Evolutionary conservation across 1,284 basidiomycete genomes (phyloP).

Genomic region (Phellopilus nigrolimitatus): DNA sequence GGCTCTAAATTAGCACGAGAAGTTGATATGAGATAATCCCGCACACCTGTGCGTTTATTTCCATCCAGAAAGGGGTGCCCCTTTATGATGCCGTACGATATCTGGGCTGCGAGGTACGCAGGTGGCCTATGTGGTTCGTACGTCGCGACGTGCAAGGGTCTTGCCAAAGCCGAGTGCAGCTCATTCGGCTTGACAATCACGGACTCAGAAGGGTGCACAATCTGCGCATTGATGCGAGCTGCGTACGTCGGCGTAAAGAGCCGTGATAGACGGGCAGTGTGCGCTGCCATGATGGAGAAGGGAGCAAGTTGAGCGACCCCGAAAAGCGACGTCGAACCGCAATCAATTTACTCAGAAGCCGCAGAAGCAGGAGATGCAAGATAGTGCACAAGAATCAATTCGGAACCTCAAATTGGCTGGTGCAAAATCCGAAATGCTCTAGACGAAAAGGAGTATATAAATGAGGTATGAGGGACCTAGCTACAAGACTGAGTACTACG

Average conservation of each 20-base stretch:
- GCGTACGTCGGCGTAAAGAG: conserved; percentile 33
- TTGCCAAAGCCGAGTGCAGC: conserved; percentile 31
- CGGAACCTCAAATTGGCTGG: no score
- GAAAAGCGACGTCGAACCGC: no score
- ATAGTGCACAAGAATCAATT: no score
- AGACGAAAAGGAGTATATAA: no score
- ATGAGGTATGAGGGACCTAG: no score
- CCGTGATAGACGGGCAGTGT: conserved; percentile 26
- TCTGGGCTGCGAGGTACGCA: conserved; percentile 26
- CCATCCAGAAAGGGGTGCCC: conserved; percentile 30
- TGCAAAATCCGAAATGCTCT: no score
- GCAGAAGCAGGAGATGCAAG: no score
- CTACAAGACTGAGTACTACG: no score
- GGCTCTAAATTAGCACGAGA: not conserved
- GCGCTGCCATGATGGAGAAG: not conserved
- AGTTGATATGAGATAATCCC: not conserved
- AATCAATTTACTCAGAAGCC: no score
- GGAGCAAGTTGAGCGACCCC: no score
- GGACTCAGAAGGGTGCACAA: conserved; percentile 30
- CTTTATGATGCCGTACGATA: conserved; percentile 28
- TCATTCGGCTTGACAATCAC: conserved; percentile 34
- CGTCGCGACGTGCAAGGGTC: conserved; percentile 29
- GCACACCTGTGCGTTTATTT: conserved; percentile 28
- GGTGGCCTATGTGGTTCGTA: conserved; percentile 31
- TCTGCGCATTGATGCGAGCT: conserved; percentile 31